Percentiles rank a stretch among this genome's conserved stretches.
Evolutionary conservation across 2,329 filamentous ascomycete genomes (phyloP).

Genomic region (Curvularia spicifera): DNA sequence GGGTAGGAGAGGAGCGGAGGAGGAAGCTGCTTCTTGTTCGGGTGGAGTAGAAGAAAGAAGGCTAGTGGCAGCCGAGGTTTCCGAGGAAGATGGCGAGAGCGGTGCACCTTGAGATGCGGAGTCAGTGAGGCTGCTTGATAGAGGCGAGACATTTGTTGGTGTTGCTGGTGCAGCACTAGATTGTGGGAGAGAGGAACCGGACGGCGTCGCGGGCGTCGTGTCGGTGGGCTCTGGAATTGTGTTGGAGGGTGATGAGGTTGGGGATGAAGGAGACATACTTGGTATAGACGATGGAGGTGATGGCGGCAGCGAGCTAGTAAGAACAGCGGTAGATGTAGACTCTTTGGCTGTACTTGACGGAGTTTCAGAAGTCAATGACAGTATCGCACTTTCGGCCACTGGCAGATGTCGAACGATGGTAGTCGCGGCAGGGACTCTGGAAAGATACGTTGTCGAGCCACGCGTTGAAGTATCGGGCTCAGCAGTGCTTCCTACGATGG

Average conservation of each 20-base stretch:
- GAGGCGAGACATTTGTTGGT: slow-evolving; percentile 20
- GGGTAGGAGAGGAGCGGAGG: neutral
- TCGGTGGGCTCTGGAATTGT: slow-evolving; percentile 14
- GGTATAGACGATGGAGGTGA: slow-evolving; percentile 17
- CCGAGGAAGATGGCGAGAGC: slow-evolving; percentile 9
- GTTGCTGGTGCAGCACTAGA: slow-evolving; percentile 9
- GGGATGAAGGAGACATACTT: slow-evolving; percentile 16
- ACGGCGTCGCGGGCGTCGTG: slow-evolving; percentile 14
- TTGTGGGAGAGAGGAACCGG: slow-evolving; percentile 14
- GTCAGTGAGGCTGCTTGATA: slow-evolving; percentile 34
- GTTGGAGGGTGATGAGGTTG: slow-evolving; percentile 23
- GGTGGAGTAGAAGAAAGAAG: neutral
- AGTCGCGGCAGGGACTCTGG: slow-evolving; percentile 1
- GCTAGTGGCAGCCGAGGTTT: slow-evolving; percentile 2
- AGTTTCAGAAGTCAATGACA: slow-evolving; percentile 4
- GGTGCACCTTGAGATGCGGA: slow-evolving; percentile 26
- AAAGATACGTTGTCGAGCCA: slow-evolving; percentile 15
- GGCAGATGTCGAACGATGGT: slow-evolving; percentile 7
- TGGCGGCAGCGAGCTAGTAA: slow-evolving; percentile 2
- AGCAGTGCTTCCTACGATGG: slow-evolving; percentile 25
- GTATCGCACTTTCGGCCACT: slow-evolving; percentile 1
- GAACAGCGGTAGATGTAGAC: neutral
- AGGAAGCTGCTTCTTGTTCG: neutral
- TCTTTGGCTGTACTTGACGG: slow-evolving; percentile 13
- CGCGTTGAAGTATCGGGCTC: slow-evolving; percentile 11